phyloP scores from a whole-genome alignment of 192 early-diverging fungal species.

The Podila horticola region DNA sequence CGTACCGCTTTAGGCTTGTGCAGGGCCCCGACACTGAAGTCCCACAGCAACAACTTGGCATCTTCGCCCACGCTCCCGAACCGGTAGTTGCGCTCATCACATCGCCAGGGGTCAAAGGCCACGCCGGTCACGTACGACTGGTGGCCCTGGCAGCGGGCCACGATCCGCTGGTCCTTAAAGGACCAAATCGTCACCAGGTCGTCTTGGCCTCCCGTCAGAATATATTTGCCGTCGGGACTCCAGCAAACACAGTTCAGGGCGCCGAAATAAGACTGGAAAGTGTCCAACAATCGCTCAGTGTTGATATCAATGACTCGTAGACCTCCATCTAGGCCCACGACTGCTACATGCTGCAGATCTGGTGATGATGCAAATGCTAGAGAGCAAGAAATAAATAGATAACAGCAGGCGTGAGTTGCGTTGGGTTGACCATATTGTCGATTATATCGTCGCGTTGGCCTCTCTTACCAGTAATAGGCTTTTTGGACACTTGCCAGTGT shows the following conservation, averaged over 20 bases:
- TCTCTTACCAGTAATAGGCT: conserved; percentile 75
- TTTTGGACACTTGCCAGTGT: conserved; percentile 80
- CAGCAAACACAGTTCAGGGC: conserved; percentile 87
- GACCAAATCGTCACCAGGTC: conserved; percentile 92
- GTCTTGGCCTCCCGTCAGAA: conserved; percentile 91
- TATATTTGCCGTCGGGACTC: conserved; percentile 90
- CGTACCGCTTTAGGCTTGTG: conserved; percentile 78
- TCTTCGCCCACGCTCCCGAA: conserved; percentile 95
- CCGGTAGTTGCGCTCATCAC: conserved; percentile 82
- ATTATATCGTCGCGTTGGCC: background rate
- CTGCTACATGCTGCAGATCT: conserved; percentile 81
- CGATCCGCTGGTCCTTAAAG: conserved; percentile 77
- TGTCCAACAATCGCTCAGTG: conserved; percentile 79
- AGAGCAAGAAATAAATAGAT: conserved; percentile 2
- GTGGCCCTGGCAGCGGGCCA: conserved; percentile 93
- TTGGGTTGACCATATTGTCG: background rate
- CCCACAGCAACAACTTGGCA: conserved; percentile 89
- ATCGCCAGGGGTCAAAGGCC: conserved; percentile 85
- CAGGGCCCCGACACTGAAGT: conserved; percentile 84
- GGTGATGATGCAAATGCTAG: conserved; percentile 86
- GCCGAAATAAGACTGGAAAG: conserved; percentile 86
- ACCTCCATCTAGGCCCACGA: conserved; percentile 81
- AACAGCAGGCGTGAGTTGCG: background rate
- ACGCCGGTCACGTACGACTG: conserved; percentile 89
- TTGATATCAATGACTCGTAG: conserved; percentile 83